A percentile compares a stretch with the other conserved stretches of the same genome.
These are phyloP conservation scores for Collybiopsis confluens DNA, from an alignment of 768 basidiomycete genomes.

Conservation along the genomic window DNA sequence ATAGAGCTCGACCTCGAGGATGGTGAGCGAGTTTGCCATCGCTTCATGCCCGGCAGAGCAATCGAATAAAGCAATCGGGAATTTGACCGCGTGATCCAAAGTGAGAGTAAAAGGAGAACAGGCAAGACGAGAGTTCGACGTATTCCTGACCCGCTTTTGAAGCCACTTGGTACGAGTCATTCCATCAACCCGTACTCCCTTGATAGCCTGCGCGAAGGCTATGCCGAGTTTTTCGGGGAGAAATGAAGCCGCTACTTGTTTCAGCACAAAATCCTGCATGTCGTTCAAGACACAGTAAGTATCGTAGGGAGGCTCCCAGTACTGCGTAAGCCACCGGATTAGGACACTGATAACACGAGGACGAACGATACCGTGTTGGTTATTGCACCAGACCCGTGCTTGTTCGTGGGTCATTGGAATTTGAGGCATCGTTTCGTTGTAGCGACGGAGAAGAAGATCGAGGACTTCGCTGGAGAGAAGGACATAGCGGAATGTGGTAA, in stretches of 20 bases:
- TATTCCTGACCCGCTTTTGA: background rate
- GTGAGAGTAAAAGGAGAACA: slow-evolving; percentile 22
- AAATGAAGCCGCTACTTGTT: slow-evolving; percentile 19
- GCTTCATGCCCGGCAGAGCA: slow-evolving; percentile 32
- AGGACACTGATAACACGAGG: slow-evolving; percentile 58
- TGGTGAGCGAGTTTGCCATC: slow-evolving; percentile 43
- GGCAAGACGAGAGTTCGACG: background rate
- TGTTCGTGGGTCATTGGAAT: slow-evolving; percentile 24
- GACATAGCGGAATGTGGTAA: slow-evolving; percentile 56
- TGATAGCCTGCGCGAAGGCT: slow-evolving; percentile 15
- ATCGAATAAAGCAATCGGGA: slow-evolving; percentile 31
- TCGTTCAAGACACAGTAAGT: slow-evolving; percentile 27
- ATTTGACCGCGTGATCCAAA: slow-evolving; percentile 19
- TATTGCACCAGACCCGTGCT: slow-evolving; percentile 28
- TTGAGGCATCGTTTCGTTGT: slow-evolving; percentile 30
- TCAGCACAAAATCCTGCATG: slow-evolving; percentile 21
- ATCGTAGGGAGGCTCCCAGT: slow-evolving; percentile 62
- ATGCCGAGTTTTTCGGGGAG: slow-evolving; percentile 11
- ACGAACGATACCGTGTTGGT: slow-evolving; percentile 43
- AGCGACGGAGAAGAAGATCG: slow-evolving; percentile 43
- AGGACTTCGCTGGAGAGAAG: slow-evolving; percentile 38
- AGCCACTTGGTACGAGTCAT: background rate
- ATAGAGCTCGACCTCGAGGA: slow-evolving; percentile 32
- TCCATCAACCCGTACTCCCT: slow-evolving; percentile 21
- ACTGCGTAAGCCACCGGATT: slow-evolving; percentile 65